phyloP scores from a whole-genome alignment of 2,329 filamentous ascomycete species.

The Xylaria sp. region DNA sequence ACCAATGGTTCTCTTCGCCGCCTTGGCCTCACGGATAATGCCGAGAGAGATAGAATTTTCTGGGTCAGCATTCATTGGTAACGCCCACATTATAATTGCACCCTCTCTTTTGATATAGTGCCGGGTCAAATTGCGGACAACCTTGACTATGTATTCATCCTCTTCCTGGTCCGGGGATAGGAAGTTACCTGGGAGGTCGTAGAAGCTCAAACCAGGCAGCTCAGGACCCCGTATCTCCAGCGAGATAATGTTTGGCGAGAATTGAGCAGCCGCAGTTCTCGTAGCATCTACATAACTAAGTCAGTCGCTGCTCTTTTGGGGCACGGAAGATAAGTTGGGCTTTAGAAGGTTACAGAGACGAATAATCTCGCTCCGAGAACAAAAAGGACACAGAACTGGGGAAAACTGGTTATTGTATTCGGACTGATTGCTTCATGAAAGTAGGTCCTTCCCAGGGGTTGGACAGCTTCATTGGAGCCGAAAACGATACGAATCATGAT shows the following conservation, averaged over 20 bases:
- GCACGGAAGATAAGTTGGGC: not conserved
- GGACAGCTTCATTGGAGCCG: not conserved
- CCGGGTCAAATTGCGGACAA: constrained; percentile 76
- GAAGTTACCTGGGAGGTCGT: constrained; percentile 86
- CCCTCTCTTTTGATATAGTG: constrained; percentile 76
- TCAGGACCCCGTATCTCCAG: constrained; percentile 78
- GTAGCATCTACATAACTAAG: constrained; percentile 49
- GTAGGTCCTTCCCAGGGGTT: not conserved
- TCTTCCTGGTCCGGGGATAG: constrained; percentile 71
- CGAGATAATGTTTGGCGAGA: constrained; percentile 76
- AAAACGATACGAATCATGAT: not conserved
- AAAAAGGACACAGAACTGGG: not conserved
- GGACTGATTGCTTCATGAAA: not conserved
- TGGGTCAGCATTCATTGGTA: constrained; percentile 81
- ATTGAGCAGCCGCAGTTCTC: constrained; percentile 30
- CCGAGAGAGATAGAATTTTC: constrained; percentile 78
- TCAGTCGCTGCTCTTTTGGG: constrained; percentile 7
- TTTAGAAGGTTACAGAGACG: not conserved
- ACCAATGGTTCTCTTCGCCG: constrained; percentile 71
- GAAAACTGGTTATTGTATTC: not conserved
- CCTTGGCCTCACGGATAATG: constrained; percentile 68
- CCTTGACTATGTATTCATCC: constrained; percentile 74
- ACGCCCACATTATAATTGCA: constrained; percentile 80
- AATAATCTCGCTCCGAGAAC: not conserved
- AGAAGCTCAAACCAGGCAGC: constrained; percentile 81